A percentile compares a stretch with the other conserved stretches of the same genome.
Conservation (phyloP, 2,329 filamentous ascomycete genomes). For the Talaromyces verruculosus region DNA sequence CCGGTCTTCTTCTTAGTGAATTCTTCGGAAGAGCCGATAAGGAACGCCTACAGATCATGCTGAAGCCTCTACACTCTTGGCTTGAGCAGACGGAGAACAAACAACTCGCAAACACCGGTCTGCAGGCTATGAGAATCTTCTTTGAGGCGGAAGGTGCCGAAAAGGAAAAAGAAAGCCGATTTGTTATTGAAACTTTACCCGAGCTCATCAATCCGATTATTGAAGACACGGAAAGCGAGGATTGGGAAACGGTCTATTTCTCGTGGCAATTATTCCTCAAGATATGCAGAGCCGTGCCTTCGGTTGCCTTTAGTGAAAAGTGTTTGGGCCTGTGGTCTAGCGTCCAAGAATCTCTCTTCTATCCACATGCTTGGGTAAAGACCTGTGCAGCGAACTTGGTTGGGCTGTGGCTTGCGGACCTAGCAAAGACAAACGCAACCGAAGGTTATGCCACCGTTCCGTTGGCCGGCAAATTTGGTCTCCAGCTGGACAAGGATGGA, state of each 20-base stretch:
- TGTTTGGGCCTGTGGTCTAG: conserved; percentile 68
- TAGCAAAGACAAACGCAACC: conserved; percentile 64
- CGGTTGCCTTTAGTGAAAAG: conserved; percentile 60
- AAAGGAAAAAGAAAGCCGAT: conserved; percentile 66
- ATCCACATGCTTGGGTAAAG: conserved; percentile 72
- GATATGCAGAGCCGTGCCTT: conserved; percentile 66
- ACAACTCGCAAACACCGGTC: conserved; percentile 67
- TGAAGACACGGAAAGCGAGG: conserved; percentile 52
- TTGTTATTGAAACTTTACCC: conserved; percentile 56
- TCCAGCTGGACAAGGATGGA: conserved; percentile 64
- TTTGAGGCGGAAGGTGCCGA: conserved; percentile 68
- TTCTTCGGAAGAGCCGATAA: conserved; percentile 76
- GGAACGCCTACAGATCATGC: conserved; percentile 68
- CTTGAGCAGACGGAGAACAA: conserved; percentile 71
- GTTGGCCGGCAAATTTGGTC: conserved; percentile 68
- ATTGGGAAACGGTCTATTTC: conserved; percentile 71
- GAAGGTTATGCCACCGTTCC: conserved; percentile 57
- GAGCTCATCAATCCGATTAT: conserved; percentile 55
- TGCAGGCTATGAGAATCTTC: conserved; percentile 81
- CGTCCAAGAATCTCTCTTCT: conserved; percentile 68
- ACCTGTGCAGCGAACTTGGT: conserved; percentile 72
- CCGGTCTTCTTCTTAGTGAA: conserved; percentile 74
- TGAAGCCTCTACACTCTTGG: conserved; percentile 72
- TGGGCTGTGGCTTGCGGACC: conserved; percentile 75
- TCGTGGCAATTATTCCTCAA: conserved; percentile 68